Percentiles rank a stretch among this genome's conserved stretches.
phyloP scores from a whole-genome alignment of 805 yeast species.

The Candida bentonensis region DNA sequence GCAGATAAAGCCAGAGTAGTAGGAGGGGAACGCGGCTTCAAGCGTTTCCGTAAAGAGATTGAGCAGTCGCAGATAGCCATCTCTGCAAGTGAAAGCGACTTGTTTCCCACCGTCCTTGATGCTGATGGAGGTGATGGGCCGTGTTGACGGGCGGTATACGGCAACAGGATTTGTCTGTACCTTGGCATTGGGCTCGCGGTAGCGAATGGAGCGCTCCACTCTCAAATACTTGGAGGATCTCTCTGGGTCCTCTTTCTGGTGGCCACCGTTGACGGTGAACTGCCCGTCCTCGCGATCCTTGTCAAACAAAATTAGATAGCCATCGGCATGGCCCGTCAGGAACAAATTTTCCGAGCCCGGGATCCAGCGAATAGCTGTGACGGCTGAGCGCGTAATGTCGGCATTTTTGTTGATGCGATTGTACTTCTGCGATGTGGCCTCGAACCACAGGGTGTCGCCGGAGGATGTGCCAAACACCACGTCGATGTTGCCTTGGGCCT shows the following conservation, averaged over 20 bases:
- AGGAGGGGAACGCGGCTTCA: slow-evolving; percentile 45
- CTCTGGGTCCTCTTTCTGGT: slow-evolving; percentile 7
- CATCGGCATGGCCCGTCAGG: slow-evolving; percentile 49
- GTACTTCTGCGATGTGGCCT: slow-evolving; percentile 35
- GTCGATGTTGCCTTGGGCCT: slow-evolving; percentile 26
- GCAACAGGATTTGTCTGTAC: slow-evolving; percentile 35
- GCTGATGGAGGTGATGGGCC: slow-evolving; percentile 38
- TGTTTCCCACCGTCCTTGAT: slow-evolving; percentile 18
- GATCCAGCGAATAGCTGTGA: slow-evolving; percentile 34
- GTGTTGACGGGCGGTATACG: slow-evolving; percentile 47
- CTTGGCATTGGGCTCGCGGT: not conserved
- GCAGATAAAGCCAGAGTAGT: slow-evolving; percentile 50
- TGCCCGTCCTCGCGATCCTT: slow-evolving; percentile 33
- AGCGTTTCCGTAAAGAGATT: slow-evolving; percentile 32
- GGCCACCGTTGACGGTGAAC: slow-evolving; percentile 7
- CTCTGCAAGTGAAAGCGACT: slow-evolving; percentile 44
- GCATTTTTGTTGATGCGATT: slow-evolving; percentile 40
- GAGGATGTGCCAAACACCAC: slow-evolving; percentile 47
- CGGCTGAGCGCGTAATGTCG: slow-evolving; percentile 28
- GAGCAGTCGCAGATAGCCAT: slow-evolving; percentile 47
- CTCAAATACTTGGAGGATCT: slow-evolving; percentile 6
- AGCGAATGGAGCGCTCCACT: not conserved
- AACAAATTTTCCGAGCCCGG: slow-evolving; percentile 30
- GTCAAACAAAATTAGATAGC: slow-evolving; percentile 40
- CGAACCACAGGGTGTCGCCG: slow-evolving; percentile 55